Conservation (phyloP, 352 stramenopile genomes). For the Phytophthora brassicae region DNA sequence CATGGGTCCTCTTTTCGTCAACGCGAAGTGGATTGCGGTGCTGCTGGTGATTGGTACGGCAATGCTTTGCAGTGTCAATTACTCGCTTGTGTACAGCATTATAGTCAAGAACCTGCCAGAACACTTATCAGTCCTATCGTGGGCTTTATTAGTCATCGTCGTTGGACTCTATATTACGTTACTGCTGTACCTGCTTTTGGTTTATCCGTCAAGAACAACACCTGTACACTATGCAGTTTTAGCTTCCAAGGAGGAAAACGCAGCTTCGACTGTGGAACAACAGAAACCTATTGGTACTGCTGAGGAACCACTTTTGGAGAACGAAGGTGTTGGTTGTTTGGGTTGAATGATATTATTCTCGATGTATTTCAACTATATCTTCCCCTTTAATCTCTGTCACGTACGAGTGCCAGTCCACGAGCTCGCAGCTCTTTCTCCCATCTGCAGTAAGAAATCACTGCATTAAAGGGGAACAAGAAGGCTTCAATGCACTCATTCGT, state of each 20-base stretch:
- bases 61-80: constrained; percentile 66
- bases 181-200: constrained; percentile 57
- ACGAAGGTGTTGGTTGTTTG: too few relatives aligned
- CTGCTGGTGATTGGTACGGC: constrained; percentile 43
- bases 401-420: constrained; percentile 68
- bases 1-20: constrained; percentile 71
- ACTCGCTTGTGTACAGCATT: constrained; percentile 59
- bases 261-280: background rate
- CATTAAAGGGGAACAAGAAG: background rate
- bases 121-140: constrained; percentile 28
- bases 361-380: background rate
- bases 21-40: constrained; percentile 30
- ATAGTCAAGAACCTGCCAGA: constrained; percentile 37
- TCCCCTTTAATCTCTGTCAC: constrained; percentile 55
- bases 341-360: too few relatives aligned
- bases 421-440: constrained; percentile 75
- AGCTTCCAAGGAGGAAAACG: background rate
- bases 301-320: constrained; percentile 18
- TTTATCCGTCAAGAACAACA: constrained; percentile 41
- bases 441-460: constrained; percentile 12
- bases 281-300: constrained; percentile 9
- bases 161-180: constrained; percentile 41
- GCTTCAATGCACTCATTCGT: constrained; percentile 1
- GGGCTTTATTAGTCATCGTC: constrained; percentile 16
- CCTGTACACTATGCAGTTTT: constrained; percentile 1